These are phyloP conservation scores for Apiotrichum veenhuisii DNA, from an alignment of 1,284 basidiomycete species.

Conservation along the genomic window DNA sequence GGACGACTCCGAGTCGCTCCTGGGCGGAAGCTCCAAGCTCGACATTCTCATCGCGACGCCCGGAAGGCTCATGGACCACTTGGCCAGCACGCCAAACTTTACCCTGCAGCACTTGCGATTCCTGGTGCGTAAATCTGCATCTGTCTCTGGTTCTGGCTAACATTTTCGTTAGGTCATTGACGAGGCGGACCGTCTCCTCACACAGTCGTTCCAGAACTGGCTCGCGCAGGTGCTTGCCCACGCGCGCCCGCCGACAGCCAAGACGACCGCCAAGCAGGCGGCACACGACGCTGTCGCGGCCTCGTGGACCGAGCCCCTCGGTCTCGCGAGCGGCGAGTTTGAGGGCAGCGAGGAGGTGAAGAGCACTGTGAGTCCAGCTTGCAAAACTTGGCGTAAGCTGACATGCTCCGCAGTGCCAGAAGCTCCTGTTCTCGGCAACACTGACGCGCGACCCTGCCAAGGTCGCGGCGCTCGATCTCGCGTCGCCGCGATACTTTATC, in stretches of 20 bases:
- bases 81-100: conserved; percentile 82
- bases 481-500: conserved; percentile 82
- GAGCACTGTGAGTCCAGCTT: conserved; percentile 7
- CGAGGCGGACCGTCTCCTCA: conserved; percentile 91
- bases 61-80: conserved; percentile 88
- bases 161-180: conserved; percentile 71
- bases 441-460: conserved; percentile 90
- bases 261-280: conserved; percentile 1
- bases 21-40: conserved; percentile 73
- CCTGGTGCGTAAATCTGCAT: conserved; percentile 56
- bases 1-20: conserved; percentile 30
- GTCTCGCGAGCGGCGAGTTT: conserved; percentile 24
- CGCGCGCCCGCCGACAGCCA: conserved; percentile 55
- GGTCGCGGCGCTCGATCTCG: conserved; percentile 74
- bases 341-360: conserved; percentile 17
- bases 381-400: neutral
- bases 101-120: conserved; percentile 91
- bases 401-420: conserved; percentile 70
- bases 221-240: conserved; percentile 72
- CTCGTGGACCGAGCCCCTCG: conserved; percentile 45
- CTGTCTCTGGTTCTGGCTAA: neutral
- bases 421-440: conserved; percentile 94
- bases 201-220: conserved; percentile 97
- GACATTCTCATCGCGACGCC: conserved; percentile 96
- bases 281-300: conserved; percentile 52